Evolutionary conservation across 2,329 filamentous ascomycete genomes (phyloP).

Genomic region (Talaromyces funiculosus): DNA sequence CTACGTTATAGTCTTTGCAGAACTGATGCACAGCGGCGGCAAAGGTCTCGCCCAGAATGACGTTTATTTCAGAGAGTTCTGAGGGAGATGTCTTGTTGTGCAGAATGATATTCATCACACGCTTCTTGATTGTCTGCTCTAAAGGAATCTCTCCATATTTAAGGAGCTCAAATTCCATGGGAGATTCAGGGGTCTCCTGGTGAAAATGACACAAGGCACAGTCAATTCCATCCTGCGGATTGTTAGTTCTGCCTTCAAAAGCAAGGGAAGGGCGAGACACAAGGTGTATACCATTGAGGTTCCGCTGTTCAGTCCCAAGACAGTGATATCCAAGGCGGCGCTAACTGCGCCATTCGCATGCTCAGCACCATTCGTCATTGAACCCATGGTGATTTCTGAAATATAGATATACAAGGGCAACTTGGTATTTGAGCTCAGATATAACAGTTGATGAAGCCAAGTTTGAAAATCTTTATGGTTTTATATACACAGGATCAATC

Average conservation of each 20-base stretch:
- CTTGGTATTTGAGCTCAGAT: background rate
- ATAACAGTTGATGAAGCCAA: background rate
- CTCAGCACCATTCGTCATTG: background rate
- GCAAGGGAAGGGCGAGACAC: background rate
- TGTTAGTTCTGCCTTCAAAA: background rate
- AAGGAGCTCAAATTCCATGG: slow-evolving; percentile 54
- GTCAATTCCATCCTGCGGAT: slow-evolving; percentile 48
- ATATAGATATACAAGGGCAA: background rate
- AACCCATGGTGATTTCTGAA: background rate
- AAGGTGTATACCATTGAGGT: slow-evolving; percentile 42
- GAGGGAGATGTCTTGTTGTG: slow-evolving; percentile 50
- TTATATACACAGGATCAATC: background rate
- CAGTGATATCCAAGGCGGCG: slow-evolving; percentile 43
- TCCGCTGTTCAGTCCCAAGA: slow-evolving; percentile 52
- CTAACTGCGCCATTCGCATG: background rate
- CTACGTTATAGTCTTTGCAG: slow-evolving; percentile 40
- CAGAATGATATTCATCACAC: slow-evolving; percentile 54
- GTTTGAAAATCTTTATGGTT: background rate
- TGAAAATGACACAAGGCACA: slow-evolving; percentile 54
- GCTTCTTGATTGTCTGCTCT: slow-evolving; percentile 49
- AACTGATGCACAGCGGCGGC: slow-evolving; percentile 49
- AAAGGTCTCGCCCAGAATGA: slow-evolving; percentile 53
- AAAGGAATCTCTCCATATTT: slow-evolving; percentile 53
- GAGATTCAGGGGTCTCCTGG: slow-evolving; percentile 47
- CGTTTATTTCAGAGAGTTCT: slow-evolving; percentile 53